Conservation (phyloP, 148 eudicot species). For the Vaccinium darrowii region DNA sequence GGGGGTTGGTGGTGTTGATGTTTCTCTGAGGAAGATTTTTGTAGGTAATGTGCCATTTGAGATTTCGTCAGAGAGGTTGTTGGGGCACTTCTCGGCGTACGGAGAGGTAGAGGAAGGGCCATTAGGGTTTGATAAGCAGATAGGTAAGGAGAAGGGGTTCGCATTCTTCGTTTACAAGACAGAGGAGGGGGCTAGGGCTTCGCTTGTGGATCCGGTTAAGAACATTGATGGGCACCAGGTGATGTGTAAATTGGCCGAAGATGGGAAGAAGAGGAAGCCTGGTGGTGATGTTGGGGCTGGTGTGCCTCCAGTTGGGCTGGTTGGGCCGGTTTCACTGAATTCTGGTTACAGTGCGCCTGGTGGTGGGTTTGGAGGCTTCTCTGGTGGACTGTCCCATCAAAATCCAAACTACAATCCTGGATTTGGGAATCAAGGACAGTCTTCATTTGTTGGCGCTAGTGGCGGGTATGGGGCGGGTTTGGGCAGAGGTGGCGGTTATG, state of each 20-base stretch:
- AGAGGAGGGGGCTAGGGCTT: conserved; percentile 74
- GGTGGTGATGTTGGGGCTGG: conserved; percentile 33
- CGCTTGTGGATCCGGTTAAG: conserved; percentile 72
- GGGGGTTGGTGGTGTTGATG: conserved; percentile 42
- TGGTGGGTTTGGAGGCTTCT: conserved; percentile 30
- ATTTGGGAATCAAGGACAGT: conserved; percentile 36
- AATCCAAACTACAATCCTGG: conserved; percentile 24
- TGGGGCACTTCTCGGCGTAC: conserved; percentile 52
- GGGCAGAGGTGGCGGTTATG: conserved; percentile 38
- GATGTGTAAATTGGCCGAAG: conserved; percentile 77
- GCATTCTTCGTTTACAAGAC: conserved; percentile 86
- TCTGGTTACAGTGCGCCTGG: conserved; percentile 37
- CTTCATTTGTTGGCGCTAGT: conserved; percentile 26
- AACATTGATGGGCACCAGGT: conserved; percentile 74
- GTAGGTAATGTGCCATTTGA: conserved; percentile 82
- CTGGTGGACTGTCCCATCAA: conserved; percentile 26
- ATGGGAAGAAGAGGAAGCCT: conserved; percentile 73
- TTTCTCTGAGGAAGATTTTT: conserved; percentile 76
- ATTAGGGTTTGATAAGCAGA: conserved; percentile 80
- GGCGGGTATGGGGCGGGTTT: conserved; percentile 32
- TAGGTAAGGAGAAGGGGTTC: conserved; percentile 75
- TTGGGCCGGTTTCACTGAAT: conserved; percentile 25
- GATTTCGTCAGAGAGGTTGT: conserved; percentile 64
- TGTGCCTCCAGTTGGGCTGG: conserved; percentile 25
- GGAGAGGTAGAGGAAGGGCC: conserved; percentile 98